Percentiles rank a stretch among this genome's conserved stretches.
Conservation (phyloP, 192 early-diverging fungal genomes). For the Coemansia umbellata region DNA sequence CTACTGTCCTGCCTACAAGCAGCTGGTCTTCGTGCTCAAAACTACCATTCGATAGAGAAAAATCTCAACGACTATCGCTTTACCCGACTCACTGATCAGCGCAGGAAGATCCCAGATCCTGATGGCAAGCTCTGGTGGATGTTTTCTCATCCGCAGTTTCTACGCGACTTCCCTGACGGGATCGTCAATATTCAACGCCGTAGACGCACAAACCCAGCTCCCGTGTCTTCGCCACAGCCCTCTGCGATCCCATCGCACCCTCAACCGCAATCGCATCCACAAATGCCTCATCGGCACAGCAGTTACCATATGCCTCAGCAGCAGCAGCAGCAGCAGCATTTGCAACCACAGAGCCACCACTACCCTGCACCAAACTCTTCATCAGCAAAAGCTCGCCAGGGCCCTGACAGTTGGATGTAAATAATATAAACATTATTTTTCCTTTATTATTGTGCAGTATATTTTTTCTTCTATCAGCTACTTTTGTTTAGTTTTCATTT, state of each 20-base stretch:
- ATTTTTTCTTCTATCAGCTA: not conserved
- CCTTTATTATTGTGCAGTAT: too few species aligned
- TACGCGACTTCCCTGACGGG: constrained; percentile 36
- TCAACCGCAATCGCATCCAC: constrained; percentile 5
- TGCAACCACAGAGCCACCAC: not conserved
- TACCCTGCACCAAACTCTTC: not conserved
- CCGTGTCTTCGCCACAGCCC: constrained; percentile 30
- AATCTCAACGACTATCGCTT: constrained; percentile 52
- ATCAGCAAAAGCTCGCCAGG: not conserved
- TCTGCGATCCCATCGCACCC: constrained; percentile 8
- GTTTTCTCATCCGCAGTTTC: constrained; percentile 46
- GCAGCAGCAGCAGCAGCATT: constrained; percentile 8
- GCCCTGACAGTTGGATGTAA: constrained; percentile 24
- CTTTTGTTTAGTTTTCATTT: not conserved
- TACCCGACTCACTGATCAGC: constrained; percentile 39
- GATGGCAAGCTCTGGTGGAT: constrained; percentile 50
- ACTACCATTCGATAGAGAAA: constrained; percentile 50
- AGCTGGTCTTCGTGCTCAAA: constrained; percentile 46
- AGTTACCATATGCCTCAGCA: constrained; percentile 2
- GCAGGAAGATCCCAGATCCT: constrained; percentile 39
- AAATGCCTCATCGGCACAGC: constrained; percentile 6
- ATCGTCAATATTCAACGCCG: constrained; percentile 49
- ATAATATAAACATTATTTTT: constrained; percentile 18
- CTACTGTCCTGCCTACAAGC: constrained; percentile 34
- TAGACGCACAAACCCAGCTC: constrained; percentile 43